phyloP scores from a whole-genome alignment of 2,329 filamentous ascomycete species.

The Claviceps sp. region DNA sequence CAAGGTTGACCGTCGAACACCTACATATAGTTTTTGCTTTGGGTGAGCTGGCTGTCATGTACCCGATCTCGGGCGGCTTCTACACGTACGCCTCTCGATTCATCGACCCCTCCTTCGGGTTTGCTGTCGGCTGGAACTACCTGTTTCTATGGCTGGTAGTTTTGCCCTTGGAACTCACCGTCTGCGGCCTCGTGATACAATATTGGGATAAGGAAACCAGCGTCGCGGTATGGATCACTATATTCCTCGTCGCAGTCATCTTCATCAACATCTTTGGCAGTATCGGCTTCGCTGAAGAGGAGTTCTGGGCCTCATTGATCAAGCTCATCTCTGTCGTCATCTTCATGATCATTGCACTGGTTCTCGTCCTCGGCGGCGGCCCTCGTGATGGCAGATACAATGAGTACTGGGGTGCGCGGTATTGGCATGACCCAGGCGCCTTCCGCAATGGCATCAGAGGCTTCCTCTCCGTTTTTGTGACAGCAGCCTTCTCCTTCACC shows the following conservation, averaged over 20 bases:
- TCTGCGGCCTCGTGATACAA: conserved; percentile 34
- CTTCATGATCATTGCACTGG: conserved; percentile 47
- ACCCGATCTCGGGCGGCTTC: conserved; percentile 49
- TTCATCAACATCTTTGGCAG: conserved; percentile 42
- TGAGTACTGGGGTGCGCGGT: conserved; percentile 29
- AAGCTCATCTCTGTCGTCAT: conserved; percentile 44
- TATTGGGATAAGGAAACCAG: conserved; percentile 36
- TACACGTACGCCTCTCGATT: conserved; percentile 49
- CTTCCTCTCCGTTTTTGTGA: conserved; percentile 56
- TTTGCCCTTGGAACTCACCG: conserved; percentile 36
- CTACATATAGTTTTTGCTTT: conserved; percentile 39
- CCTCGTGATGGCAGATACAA: conserved; percentile 29
- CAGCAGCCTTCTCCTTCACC: conserved; percentile 54
- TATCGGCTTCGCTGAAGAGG: conserved; percentile 39
- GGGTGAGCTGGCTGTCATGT: conserved; percentile 48
- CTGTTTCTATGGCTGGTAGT: conserved; percentile 38
- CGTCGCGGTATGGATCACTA: conserved; percentile 37
- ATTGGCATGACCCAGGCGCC: conserved; percentile 30
- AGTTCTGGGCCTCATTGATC: conserved; percentile 40
- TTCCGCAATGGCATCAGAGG: conserved; percentile 60
- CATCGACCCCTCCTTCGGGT: conserved; percentile 47
- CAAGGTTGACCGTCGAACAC: not conserved
- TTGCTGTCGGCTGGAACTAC: conserved; percentile 35
- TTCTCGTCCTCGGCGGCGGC: conserved; percentile 45
- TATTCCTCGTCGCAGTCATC: conserved; percentile 37